These are phyloP conservation scores for Eucalyptus decipiens DNA, from an alignment of 345 rosid genomes.

Conservation along the genomic window DNA sequence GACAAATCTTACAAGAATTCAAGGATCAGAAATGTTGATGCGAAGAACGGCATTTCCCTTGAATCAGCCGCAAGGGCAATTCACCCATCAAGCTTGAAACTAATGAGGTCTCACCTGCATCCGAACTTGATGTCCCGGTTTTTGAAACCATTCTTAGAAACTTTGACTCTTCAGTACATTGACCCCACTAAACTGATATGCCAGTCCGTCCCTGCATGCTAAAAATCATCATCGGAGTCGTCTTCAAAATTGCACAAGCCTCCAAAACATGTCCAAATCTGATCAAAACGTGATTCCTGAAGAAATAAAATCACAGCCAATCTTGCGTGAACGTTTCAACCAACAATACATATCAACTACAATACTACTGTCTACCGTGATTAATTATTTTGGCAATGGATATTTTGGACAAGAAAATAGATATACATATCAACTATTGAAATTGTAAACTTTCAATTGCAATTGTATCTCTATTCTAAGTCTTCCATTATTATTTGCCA, in stretches of 20 bases:
- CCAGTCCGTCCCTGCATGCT: not conserved
- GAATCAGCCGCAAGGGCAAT: conserved; percentile 22
- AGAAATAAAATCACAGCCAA: not conserved
- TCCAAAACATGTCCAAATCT: not conserved
- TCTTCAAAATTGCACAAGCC: not conserved
- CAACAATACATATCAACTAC: not conserved
- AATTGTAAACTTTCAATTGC: not conserved
- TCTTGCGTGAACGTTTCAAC: not conserved
- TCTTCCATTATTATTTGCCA: not conserved
- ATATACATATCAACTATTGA: not conserved
- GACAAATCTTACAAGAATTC: conserved; percentile 11
- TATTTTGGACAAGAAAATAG: not conserved
- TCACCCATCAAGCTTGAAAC: conserved; percentile 24
- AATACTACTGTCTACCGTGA: not conserved
- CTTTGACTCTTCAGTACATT: not conserved
- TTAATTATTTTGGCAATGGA: not conserved
- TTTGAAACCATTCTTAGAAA: not conserved
- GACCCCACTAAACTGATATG: not conserved
- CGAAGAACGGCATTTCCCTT: not conserved
- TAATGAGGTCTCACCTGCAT: conserved; percentile 19
- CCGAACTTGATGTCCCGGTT: not conserved
- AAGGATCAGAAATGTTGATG: conserved; percentile 19
- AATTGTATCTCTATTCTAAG: not conserved
- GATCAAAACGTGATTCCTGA: not conserved
- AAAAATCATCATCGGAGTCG: not conserved